Evolutionary conservation across 2,329 filamentous ascomycete species (phyloP), one percentile per base, ranked within the genome.

Genomic region (Peltaster fructicola): DNA sequence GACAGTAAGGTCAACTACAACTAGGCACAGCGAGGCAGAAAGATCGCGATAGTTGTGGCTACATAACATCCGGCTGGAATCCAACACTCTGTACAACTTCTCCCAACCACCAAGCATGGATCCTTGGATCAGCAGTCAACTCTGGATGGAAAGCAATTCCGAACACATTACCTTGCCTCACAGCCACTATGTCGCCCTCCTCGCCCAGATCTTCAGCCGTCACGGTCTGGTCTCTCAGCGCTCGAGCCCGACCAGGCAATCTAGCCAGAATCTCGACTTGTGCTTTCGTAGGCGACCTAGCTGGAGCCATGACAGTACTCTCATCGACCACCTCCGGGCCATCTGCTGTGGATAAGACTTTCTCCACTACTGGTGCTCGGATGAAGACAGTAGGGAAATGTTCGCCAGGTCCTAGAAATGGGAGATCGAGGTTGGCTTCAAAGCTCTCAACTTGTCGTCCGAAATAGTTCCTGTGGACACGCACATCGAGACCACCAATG

Each of bases 81-180:
- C n/a, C 12, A 8, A 32, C 10, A 20, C 25, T 29, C 22, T 34
- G 26, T 20, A 48, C 20, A 4, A 81, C 76, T 51, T 85, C 68
- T 38, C 64, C 57, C 45, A 98, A 45, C 88, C 88, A 98, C 88
- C 88, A 95, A 4, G 68, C 63, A 51, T 98, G 88, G 43, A 95
- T 90, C 28, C 88, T 66, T 29, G 72, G 59, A 54, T 98, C 88
- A 6, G 71, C 67, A 0, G 85, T 95, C 49, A 98, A 51, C 51
- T 98, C 88, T 0, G 88, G 88, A 42, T 95, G 88, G 46, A 95
- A 98, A 43, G 84, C 93, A 3, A 78, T 93, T 4, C 82, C 88
- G 40, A 95, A 76, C 0, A 92, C 75, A 50, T 93, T 93, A 1
- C 76, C 80, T 53, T 95, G 84, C 35, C 68, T 65, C 16, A 95